Evolutionary conservation across 768 basidiomycete species (phyloP), one percentile per base, ranked within the genome.

Genomic region (Hirschioporus abietinus): DNA sequence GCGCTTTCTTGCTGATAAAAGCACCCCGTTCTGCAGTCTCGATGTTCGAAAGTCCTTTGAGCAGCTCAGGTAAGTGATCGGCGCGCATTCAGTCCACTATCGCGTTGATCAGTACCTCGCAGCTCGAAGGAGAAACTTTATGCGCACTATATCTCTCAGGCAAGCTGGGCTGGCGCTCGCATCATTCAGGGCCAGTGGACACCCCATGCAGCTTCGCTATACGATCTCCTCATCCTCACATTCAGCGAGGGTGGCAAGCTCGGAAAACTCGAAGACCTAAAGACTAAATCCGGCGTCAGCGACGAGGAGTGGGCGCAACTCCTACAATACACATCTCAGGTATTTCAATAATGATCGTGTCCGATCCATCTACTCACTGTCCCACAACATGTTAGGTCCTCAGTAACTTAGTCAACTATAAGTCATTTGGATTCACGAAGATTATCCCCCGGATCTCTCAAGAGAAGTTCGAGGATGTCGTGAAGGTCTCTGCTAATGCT

Each of bases 171-270:
- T 0, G 93, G 93, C 30, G 90, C 86, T 63, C 83, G 90, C 57
- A 90, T 95, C 76, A 90, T 93, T 65, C 90, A 92, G 78, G 88
- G 80, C 60, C 92, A 95, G 79, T 93, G 90, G 90, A 91, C 92
- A 0, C 81, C 87, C 0, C 83, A 90, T 69, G 90, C 90, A 5
- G 73, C 78, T 69, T 81, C 81, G 72, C 81, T 93, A 60, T 89
- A 89, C 72, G 89, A 92, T 76, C 81, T 93, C 8, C 77, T 93
- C 72, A 86, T 90, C 71, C 76, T 86, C 63, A 86, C 81, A 0
- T 92, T 93, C 78, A 87, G 86, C 73, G 78, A 85, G 62, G 74
- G 84, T 35, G 86, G 84, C 35, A 80, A 80, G 64, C 78, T 92
- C 15, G 81, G 81, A 27, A 83, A 93, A 74, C 73, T 94, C 34